Percentiles rank a stretch among this genome's conserved stretches.
Conservation (phyloP, 768 basidiomycete genomes). For the Collybiopsis luxurians region DNA sequence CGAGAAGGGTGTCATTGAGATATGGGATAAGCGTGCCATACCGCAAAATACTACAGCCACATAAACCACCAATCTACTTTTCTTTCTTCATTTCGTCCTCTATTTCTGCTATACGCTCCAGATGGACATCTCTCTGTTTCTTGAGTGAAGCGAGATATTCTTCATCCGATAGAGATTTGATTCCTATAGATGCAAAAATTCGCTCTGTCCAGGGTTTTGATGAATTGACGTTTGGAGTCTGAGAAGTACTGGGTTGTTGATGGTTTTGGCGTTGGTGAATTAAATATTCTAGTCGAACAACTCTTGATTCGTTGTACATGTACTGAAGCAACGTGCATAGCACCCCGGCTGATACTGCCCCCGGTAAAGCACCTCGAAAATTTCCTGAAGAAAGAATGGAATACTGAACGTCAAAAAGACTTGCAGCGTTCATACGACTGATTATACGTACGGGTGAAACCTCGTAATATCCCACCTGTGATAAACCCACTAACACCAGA, state of each 20-base stretch:
- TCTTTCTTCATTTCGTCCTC: constrained; percentile 32
- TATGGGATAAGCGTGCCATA: constrained; percentile 41
- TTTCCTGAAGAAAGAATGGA: constrained; percentile 51
- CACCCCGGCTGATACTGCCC: constrained; percentile 56
- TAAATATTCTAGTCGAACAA: constrained; percentile 59
- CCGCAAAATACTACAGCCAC: background rate
- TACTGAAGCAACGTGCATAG: constrained; percentile 65
- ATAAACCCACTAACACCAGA: constrained; percentile 70
- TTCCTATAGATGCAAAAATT: constrained; percentile 44
- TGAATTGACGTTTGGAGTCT: background rate
- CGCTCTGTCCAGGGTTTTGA: constrained; percentile 31
- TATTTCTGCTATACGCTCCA: constrained; percentile 57
- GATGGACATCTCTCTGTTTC: constrained; percentile 50
- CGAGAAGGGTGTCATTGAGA: constrained; percentile 62
- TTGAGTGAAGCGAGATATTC: constrained; percentile 65
- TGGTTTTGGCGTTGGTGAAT: constrained; percentile 21
- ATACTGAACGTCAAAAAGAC: too few species aligned
- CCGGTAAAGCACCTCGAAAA: constrained; percentile 50
- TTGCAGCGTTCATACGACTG: background rate
- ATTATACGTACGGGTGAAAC: constrained; percentile 50
- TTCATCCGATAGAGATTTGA: constrained; percentile 64
- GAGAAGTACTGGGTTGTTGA: background rate
- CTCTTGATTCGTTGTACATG: constrained; percentile 63
- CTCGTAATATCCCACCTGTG: constrained; percentile 59
- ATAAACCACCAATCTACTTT: background rate